A percentile compares a stretch with the other conserved stretches of the same genome.
phyloP scores from a whole-genome alignment of 805 yeast genomes.

The Torulaspora maleeae region DNA sequence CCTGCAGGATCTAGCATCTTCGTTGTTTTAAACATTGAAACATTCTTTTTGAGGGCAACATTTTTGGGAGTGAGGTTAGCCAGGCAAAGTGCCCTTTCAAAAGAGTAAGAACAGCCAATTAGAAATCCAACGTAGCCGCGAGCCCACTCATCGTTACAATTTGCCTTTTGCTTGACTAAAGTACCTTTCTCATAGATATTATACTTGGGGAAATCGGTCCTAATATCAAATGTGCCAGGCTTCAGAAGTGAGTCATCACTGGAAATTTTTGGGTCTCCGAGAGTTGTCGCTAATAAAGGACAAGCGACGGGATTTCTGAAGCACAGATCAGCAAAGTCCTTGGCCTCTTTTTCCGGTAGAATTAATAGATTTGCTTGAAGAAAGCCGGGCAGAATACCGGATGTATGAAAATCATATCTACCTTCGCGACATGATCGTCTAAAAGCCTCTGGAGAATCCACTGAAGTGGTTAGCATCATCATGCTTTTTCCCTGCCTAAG shows the following conservation, averaged over 20 bases:
- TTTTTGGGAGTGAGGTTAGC: slow-evolving; percentile 35
- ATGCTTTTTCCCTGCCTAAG: too few species aligned
- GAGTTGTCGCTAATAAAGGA: slow-evolving; percentile 36
- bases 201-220: slow-evolving; percentile 38
- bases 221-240: slow-evolving; percentile 28
- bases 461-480: neutral
- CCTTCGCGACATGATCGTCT: neutral
- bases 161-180: slow-evolving; percentile 22
- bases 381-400: slow-evolving; percentile 29
- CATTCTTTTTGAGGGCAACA: slow-evolving; percentile 17
- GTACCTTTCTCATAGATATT: slow-evolving; percentile 35
- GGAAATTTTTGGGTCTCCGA: slow-evolving; percentile 26
- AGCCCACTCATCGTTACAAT: slow-evolving; percentile 35
- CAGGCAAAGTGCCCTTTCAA: slow-evolving; percentile 35
- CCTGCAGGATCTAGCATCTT: slow-evolving; percentile 34
- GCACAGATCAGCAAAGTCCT: slow-evolving; percentile 38
- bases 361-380: slow-evolving; percentile 40
- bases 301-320: slow-evolving; percentile 39
- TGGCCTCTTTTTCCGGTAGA: slow-evolving; percentile 33
- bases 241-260: slow-evolving; percentile 12
- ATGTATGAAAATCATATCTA: neutral
- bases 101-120: slow-evolving; percentile 42
- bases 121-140: slow-evolving; percentile 39
- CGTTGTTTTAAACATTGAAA: slow-evolving; percentile 30
- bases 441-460: neutral